Percentiles rank a stretch among this genome's conserved stretches.
These are phyloP conservation scores for Candida gigantensis DNA, from an alignment of 1,139 yeast genomes.

Conservation along the genomic window DNA sequence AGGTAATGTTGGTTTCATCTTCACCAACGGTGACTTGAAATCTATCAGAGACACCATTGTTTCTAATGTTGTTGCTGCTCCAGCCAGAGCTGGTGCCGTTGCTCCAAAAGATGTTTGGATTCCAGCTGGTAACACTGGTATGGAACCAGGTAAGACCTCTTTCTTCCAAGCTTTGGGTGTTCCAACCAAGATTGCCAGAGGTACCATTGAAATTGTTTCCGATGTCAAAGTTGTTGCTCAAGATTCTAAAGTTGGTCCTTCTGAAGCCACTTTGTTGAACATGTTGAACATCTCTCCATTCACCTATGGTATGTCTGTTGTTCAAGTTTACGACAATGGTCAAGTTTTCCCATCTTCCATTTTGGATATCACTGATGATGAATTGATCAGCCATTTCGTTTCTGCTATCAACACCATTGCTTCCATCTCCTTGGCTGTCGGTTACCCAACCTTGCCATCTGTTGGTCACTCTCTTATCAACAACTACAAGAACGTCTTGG, in stretches of 20 bases:
- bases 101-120: constrained; percentile 98
- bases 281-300: constrained; percentile 99
- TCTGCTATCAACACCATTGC: constrained; percentile 93
- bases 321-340: constrained; percentile 97
- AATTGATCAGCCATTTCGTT: constrained; percentile 89
- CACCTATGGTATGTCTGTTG: constrained; percentile 97
- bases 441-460: constrained; percentile 99
- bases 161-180: constrained; percentile 99
- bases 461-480: constrained; percentile 98
- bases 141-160: constrained; percentile 99
- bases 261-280: constrained; percentile 98
- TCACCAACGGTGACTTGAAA: constrained; percentile 96
- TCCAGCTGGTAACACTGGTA: constrained; percentile 99
- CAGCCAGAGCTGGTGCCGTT: constrained; percentile 99
- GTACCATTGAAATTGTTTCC: constrained; percentile 98
- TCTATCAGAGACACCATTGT: constrained; percentile 83
- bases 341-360: constrained; percentile 95
- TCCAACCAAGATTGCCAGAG: constrained; percentile 99
- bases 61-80: constrained; percentile 98
- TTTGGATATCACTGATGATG: constrained; percentile 98
- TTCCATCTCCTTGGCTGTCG: constrained; percentile 93
- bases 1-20: constrained; percentile 99
- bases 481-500: constrained; percentile 99
- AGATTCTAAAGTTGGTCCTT: constrained; percentile 93
- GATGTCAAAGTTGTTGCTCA: constrained; percentile 94